Conservation (phyloP, 2,329 filamentous ascomycete genomes). For the Oidium heveae region DNA sequence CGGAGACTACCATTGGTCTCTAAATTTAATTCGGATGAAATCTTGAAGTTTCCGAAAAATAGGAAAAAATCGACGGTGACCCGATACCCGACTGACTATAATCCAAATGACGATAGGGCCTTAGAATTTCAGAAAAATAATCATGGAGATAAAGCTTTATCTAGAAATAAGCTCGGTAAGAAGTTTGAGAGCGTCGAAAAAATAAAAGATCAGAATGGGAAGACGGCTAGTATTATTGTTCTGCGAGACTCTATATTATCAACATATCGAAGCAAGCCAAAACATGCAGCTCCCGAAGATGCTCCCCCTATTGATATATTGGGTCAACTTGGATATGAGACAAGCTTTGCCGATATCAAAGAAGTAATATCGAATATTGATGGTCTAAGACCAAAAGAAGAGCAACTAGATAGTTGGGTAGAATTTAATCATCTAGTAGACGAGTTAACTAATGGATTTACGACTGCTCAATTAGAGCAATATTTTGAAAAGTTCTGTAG, state of each 20-base stretch:
- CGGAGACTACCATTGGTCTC: background rate
- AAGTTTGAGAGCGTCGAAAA: background rate
- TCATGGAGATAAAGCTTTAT: too few species aligned
- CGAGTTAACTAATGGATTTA: constrained; percentile 11
- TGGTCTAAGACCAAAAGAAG: constrained; percentile 7
- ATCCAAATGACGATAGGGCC: background rate
- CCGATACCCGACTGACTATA: background rate
- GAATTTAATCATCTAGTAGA: constrained; percentile 11
- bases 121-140: background rate
- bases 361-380: constrained; percentile 13
- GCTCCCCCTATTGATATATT: constrained; percentile 12
- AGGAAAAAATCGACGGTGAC: background rate
- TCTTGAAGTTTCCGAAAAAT: background rate
- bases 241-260: constrained; percentile 11
- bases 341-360: constrained; percentile 7
- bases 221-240: constrained; percentile 11
- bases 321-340: constrained; percentile 9
- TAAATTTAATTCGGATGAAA: background rate
- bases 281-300: background rate
- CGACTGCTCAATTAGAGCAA: constrained; percentile 9
- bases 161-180: background rate
- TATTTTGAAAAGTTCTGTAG: constrained; percentile 8
- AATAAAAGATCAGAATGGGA: constrained; percentile 1
- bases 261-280: constrained; percentile 1
- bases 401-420: constrained; percentile 6